Conservation (phyloP, 257 asterid species). For the Nyctanthes arbortristis region DNA sequence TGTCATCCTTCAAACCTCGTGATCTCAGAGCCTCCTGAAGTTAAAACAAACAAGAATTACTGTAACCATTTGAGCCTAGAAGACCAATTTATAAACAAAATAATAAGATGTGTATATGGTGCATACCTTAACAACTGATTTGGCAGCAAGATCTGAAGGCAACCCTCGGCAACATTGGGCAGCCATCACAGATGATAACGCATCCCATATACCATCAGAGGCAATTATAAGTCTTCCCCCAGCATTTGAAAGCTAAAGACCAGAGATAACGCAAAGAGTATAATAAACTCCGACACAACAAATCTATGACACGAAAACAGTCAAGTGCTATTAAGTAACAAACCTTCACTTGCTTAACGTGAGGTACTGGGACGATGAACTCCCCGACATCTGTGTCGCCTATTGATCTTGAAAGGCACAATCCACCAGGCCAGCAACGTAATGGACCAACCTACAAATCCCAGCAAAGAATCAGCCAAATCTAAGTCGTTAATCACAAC, state of each 20-base stretch:
- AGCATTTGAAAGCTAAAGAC: slow-evolving; percentile 80
- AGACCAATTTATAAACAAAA: neutral
- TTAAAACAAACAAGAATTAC: slow-evolving; percentile 26
- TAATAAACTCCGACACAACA: slow-evolving; percentile 4
- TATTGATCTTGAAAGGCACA: slow-evolving; percentile 92
- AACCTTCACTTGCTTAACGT: slow-evolving; percentile 99
- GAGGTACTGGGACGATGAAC: slow-evolving; percentile 89
- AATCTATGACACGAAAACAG: neutral
- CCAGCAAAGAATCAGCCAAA: slow-evolving; percentile 14
- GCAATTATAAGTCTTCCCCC: slow-evolving; percentile 99
- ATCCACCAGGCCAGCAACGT: slow-evolving; percentile 99
- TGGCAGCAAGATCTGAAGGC: slow-evolving; percentile 97
- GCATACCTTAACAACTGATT: slow-evolving; percentile 90
- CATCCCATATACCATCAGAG: slow-evolving; percentile 99
- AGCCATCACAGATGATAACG: slow-evolving; percentile 78
- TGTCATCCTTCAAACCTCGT: slow-evolving; percentile 98
- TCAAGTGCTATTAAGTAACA: slow-evolving; percentile 25
- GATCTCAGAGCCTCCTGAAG: slow-evolving; percentile 95
- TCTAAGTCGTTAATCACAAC: neutral
- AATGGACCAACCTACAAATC: slow-evolving; percentile 84
- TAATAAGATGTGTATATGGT: neutral
- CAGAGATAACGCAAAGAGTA: slow-evolving; percentile 9
- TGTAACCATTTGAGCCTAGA: slow-evolving; percentile 1
- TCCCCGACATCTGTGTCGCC: slow-evolving; percentile 99
- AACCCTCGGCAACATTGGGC: slow-evolving; percentile 95